A percentile compares a stretch with the other conserved stretches of the same genome.
Evolutionary conservation across 371 early-diverging fungal genomes (phyloP).

Genomic region (Mortierella sp.): DNA sequence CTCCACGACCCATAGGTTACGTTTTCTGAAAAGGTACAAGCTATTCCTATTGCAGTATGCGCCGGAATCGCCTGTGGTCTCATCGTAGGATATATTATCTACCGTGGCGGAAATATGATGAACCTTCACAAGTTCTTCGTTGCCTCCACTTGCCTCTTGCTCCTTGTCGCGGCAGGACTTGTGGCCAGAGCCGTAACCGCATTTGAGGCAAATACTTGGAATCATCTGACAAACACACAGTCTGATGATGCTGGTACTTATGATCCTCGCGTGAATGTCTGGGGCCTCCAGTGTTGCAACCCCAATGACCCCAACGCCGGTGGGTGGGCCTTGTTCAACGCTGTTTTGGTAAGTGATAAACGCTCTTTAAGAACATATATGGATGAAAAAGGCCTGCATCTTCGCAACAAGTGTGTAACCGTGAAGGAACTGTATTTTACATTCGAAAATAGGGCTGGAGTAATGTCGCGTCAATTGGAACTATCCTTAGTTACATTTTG

Average conservation of each 20-base stretch:
- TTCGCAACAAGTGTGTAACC: background rate
- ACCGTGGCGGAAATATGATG: slow-evolving; percentile 75
- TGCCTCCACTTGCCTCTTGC: slow-evolving; percentile 78
- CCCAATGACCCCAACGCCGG: slow-evolving; percentile 45
- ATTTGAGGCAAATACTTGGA: slow-evolving; percentile 48
- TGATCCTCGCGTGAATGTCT: slow-evolving; percentile 62
- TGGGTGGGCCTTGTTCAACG: slow-evolving; percentile 4
- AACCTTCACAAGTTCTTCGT: slow-evolving; percentile 82
- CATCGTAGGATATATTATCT: slow-evolving; percentile 78
- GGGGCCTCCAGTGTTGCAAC: slow-evolving; percentile 48
- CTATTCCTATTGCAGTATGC: slow-evolving; percentile 84
- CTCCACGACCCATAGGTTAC: slow-evolving; percentile 62
- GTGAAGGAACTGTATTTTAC: background rate
- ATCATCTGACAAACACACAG: slow-evolving; percentile 58
- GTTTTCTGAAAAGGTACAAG: slow-evolving; percentile 67
- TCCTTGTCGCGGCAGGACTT: slow-evolving; percentile 84
- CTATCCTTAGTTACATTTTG: slow-evolving; percentile 75
- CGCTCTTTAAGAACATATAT: background rate
- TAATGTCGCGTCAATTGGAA: slow-evolving; percentile 76
- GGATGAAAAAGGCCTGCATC: background rate
- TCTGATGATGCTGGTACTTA: slow-evolving; percentile 60
- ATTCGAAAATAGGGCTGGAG: slow-evolving; percentile 70
- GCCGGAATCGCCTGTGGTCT: slow-evolving; percentile 75
- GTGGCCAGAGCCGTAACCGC: slow-evolving; percentile 64
- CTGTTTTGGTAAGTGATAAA: slow-evolving; percentile 65